These are phyloP conservation scores for Amauroascus niger DNA, from an alignment of 2,329 filamentous ascomycete genomes.

Conservation along the genomic window DNA sequence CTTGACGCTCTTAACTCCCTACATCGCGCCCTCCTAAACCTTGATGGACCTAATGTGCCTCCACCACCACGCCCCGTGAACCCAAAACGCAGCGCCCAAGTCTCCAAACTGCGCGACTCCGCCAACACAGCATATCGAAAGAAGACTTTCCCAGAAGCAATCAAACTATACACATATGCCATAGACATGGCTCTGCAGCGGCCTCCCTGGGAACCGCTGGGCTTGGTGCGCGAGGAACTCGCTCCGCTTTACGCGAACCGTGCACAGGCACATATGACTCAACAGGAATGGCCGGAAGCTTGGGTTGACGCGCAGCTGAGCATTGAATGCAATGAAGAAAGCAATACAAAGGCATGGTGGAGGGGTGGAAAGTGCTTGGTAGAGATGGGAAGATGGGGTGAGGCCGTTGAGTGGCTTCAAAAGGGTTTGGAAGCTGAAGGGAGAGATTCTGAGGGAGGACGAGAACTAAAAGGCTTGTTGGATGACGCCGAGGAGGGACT, in stretches of 20 bases:
- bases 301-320: constrained; percentile 80
- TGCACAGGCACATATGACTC: constrained; percentile 79
- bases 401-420: constrained; percentile 70
- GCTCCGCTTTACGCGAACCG: constrained; percentile 72
- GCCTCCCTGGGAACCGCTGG: constrained; percentile 78
- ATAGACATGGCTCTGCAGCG: constrained; percentile 78
- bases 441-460: constrained; percentile 41
- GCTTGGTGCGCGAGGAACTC: constrained; percentile 75
- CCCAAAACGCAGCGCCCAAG: constrained; percentile 78
- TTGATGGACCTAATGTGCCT: constrained; percentile 58
- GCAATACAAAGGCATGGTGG: constrained; percentile 94
- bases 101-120: constrained; percentile 81
- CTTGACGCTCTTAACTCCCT: constrained; percentile 73
- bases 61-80: constrained; percentile 85
- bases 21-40: constrained; percentile 59
- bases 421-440: constrained; percentile 75
- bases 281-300: constrained; percentile 73
- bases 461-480: constrained; percentile 50
- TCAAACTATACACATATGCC: constrained; percentile 73
- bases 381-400: constrained; percentile 81
- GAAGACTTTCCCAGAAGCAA: constrained; percentile 61
- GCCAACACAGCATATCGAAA: constrained; percentile 79
- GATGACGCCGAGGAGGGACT: constrained; percentile 56
- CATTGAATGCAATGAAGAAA: constrained; percentile 74
- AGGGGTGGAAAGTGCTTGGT: constrained; percentile 70